A percentile compares a stretch with the other conserved stretches of the same genome.
Conservation (phyloP, 2,329 filamentous ascomycete genomes). For the Aureobasidium pullulans region DNA sequence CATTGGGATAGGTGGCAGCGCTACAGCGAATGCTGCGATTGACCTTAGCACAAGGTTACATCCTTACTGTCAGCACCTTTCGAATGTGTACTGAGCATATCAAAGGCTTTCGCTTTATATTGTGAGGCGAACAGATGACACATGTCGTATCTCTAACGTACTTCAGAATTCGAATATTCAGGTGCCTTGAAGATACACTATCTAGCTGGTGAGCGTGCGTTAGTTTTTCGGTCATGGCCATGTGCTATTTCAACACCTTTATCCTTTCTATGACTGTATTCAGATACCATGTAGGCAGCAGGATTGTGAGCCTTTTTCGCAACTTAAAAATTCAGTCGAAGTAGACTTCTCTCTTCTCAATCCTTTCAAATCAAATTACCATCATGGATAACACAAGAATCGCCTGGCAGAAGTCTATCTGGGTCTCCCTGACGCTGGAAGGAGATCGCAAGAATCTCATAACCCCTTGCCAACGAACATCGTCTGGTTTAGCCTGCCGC, state of each 20-base stretch:
- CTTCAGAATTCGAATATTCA: not conserved
- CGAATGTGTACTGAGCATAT: too few relatives aligned
- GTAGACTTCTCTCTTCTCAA: not conserved
- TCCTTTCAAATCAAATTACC: not conserved
- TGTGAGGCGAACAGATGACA: too few relatives aligned
- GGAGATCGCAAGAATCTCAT: not conserved
- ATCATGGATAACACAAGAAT: not conserved
- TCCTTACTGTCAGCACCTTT: too few relatives aligned
- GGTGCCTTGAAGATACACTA: not conserved
- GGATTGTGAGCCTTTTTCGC: not conserved
- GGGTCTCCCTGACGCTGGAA: not conserved
- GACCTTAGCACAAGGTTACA: too few relatives aligned
- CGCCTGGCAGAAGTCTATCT: not conserved
- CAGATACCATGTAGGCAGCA: not conserved
- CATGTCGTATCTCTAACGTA: too few relatives aligned
- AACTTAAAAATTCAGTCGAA: too few relatives aligned
- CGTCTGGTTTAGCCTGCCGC: not conserved
- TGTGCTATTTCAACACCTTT: too few relatives aligned
- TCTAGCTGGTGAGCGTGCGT: not conserved
- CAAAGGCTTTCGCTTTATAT: too few relatives aligned
- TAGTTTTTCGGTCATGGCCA: not conserved
- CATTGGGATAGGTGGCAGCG: too few relatives aligned
- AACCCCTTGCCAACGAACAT: not conserved
- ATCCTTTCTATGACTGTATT: too few relatives aligned
- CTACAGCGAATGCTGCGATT: too few relatives aligned